Evolutionary conservation across 164 flowering plant genomes (phyloP).

Genomic region (Umbilicus rupestris): DNA sequence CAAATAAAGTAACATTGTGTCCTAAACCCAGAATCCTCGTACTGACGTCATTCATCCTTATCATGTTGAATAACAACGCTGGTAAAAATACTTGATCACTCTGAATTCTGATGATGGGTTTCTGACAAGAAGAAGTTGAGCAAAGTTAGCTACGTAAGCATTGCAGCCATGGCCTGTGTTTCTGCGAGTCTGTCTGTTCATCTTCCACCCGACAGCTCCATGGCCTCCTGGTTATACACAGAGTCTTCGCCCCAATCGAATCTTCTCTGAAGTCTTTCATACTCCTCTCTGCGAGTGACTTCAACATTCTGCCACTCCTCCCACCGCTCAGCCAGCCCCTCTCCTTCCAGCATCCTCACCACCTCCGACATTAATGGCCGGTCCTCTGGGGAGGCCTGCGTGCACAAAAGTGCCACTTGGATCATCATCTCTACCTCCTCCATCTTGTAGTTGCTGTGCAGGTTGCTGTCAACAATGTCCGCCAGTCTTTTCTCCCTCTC

Average conservation of each 20-base stretch:
- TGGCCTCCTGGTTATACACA: conserved; percentile 60
- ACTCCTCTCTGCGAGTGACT: conserved; percentile 63
- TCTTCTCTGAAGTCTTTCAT: conserved; percentile 66
- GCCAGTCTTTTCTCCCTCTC: conserved; percentile 68
- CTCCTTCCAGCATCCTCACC: conserved; percentile 94
- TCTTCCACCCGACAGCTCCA: conserved; percentile 92
- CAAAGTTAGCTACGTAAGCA: no score
- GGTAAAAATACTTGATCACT: no score
- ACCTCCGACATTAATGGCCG: conserved; percentile 97
- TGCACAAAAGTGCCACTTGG: conserved; percentile 86
- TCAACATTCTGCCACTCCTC: conserved; percentile 88
- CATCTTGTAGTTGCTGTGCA: conserved; percentile 34
- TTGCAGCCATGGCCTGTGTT: no score
- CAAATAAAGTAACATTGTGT: no score
- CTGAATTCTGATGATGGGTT: no score
- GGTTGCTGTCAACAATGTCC: conserved; percentile 69
- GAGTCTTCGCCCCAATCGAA: conserved; percentile 90
- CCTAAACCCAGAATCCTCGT: no score
- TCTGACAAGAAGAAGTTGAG: no score
- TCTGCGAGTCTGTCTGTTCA: conserved; percentile 24
- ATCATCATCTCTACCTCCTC: conserved; percentile 85
- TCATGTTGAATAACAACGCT: no score
- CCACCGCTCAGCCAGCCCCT: conserved; percentile 92
- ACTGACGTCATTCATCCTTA: no score
- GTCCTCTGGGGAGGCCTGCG: conserved; percentile 76